Conservation (phyloP, 2,329 filamentous ascomycete genomes). For the Blumeriella jaapii region DNA sequence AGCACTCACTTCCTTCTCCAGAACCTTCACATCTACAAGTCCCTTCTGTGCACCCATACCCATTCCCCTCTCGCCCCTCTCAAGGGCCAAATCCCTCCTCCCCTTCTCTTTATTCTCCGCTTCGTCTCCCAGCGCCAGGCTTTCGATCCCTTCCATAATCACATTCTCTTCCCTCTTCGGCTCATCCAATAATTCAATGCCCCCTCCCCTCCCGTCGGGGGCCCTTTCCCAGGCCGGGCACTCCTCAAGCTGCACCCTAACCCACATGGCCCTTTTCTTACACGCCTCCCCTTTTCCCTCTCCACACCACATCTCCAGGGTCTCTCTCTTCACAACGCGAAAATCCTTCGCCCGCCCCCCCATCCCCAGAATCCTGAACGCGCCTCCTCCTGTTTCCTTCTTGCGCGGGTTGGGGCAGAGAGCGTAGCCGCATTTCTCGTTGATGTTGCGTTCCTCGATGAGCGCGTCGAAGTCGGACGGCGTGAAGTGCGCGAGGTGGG, state of each 20-base stretch:
- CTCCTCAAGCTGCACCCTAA: constrained; percentile 80
- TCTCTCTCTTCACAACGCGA: constrained; percentile 57
- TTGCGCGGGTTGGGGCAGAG: constrained; percentile 56
- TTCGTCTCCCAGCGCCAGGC: constrained; percentile 34
- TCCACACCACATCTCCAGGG: constrained; percentile 85
- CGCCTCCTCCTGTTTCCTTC: constrained; percentile 41
- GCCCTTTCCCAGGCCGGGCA: constrained; percentile 76
- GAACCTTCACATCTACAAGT: constrained; percentile 36
- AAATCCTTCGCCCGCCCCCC: constrained; percentile 42
- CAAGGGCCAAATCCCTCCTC: constrained; percentile 27
- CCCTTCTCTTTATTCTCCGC: constrained; percentile 38
- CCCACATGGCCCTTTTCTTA: constrained; percentile 66
- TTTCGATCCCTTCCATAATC: constrained; percentile 22
- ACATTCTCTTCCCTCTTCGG: constrained; percentile 35
- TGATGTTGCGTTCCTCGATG: constrained; percentile 78
- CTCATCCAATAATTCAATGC: constrained; percentile 58
- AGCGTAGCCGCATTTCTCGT: constrained; percentile 70
- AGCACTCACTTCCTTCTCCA: constrained; percentile 37
- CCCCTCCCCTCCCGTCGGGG: constrained; percentile 10
- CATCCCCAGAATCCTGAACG: constrained; percentile 53
- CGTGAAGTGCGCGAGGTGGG: constrained; percentile 61
- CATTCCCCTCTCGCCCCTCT: constrained; percentile 36
- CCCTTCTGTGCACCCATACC: constrained; percentile 15
- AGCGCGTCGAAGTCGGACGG: constrained; percentile 83
- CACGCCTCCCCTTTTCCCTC: too few species aligned